Evolutionary conservation across 495 filamentous ascomycete genomes (phyloP).

Genomic region (Extremus antarcticus): DNA sequence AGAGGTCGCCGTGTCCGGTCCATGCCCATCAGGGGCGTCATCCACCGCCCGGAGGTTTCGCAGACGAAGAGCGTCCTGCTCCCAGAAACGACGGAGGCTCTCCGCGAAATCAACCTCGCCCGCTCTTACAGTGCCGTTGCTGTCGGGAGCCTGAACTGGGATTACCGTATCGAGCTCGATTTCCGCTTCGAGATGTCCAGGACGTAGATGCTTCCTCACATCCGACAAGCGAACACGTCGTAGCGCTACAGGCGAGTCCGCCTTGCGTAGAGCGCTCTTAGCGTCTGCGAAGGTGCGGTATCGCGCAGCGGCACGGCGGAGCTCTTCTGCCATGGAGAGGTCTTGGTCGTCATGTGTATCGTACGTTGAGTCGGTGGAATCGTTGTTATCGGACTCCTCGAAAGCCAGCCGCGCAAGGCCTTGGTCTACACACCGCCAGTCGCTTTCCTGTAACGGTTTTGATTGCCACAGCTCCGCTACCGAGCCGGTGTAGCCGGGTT

Average conservation of each 20-base stretch:
- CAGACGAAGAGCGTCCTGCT: background rate
- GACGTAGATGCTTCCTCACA: background rate
- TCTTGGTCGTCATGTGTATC: background rate
- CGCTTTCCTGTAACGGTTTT: background rate
- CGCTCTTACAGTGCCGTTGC: too few relatives aligned
- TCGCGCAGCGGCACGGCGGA: background rate
- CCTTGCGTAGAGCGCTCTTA: background rate
- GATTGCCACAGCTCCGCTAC: background rate
- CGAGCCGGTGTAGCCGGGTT: background rate
- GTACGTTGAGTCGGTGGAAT: background rate
- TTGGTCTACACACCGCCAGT: background rate
- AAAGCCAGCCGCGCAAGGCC: background rate
- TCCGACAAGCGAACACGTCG: background rate
- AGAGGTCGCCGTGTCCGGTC: background rate
- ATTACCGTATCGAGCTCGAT: background rate
- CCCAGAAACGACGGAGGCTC: background rate
- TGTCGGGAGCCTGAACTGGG: too few relatives aligned
- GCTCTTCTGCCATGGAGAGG: background rate
- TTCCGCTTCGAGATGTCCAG: background rate
- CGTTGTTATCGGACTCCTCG: background rate
- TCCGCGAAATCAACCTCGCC: background rate
- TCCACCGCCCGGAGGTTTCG: background rate
- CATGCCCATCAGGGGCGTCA: background rate
- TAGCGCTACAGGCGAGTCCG: background rate
- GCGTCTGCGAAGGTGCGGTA: background rate